A percentile compares a stretch with the other conserved stretches of the same genome.
These are phyloP conservation scores for Suillus lakei DNA, from an alignment of 768 basidiomycete genomes.

Conservation along the genomic window DNA sequence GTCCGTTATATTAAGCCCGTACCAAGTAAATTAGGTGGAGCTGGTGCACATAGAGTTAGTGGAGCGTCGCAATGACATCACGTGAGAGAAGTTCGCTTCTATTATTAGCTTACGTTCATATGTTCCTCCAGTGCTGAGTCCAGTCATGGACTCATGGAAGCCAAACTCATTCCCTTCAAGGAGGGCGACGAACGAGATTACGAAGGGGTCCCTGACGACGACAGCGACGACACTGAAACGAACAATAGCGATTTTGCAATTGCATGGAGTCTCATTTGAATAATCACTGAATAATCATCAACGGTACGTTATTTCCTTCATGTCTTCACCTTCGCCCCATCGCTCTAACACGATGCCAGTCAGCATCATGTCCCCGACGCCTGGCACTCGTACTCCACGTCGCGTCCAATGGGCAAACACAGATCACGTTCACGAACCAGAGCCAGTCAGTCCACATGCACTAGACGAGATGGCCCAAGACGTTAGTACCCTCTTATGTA, in stretches of 20 bases:
- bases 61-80: no score
- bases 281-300: not conserved
- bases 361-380: slow-evolving; percentile 23
- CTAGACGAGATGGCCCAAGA: slow-evolving; percentile 60
- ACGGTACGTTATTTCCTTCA: not conserved
- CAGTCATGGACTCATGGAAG: no score
- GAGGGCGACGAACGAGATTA: no score
- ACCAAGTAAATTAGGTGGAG: no score
- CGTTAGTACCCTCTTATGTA: slow-evolving; percentile 44
- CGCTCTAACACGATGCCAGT: slow-evolving; percentile 14
- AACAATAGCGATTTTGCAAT: not conserved
- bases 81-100: no score
- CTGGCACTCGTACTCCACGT: slow-evolving; percentile 50
- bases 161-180: no score
- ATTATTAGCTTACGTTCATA: no score
- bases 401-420: slow-evolving; percentile 57
- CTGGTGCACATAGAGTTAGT: no score
- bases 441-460: slow-evolving; percentile 41
- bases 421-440: slow-evolving; percentile 21
- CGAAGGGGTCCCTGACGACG: no score
- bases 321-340: slow-evolving; percentile 4
- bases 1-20: no score
- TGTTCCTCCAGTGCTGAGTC: no score
- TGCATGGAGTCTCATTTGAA: not conserved
- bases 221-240: not conserved